Evolutionary conservation across 148 eudicot species (phyloP), one percentile per base, ranked within the genome.

Genomic region (Spergularia marina): DNA sequence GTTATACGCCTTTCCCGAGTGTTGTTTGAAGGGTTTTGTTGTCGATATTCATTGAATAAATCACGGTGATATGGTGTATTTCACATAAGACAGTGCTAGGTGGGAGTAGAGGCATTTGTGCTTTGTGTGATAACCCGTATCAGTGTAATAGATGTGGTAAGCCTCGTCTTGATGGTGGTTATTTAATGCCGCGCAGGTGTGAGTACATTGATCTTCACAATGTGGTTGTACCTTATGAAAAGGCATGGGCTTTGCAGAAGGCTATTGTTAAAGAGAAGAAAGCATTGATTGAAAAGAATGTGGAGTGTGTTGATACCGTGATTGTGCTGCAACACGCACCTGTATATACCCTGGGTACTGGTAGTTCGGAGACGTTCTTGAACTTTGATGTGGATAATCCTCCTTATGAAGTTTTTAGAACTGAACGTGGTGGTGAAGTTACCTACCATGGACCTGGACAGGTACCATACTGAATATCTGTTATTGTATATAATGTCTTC

Each of bases 401-500:
- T 12, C 97, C 93, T 78, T 86, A 75, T 57, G 90, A 87, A 74
- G 79, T 91, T 65, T 82, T 87, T 75, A 85, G 94, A 76, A 92
- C 94, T 0, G 99, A 95, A 82, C 92, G 97, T 6, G 97, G 97
- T 17, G 97, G 99, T n/a, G 96, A 95, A 85, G 99, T 92, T 81
- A 95, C 99, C 16, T 95, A 89, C 78, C 99, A 92, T 87, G 99
- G 99, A 21, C 99, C 99, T 56, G 98, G 99, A 30, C 99, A 95
- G 98, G 98, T 94, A 82, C 17, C 9, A 16, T 66, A 23, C 13
- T 17, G 16, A 11, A 65, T 64, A 9, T 53, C 58, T 51, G 25
- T 23, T 23, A 23, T 23, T 23, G 25, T 23, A 47, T 12, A 23
- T 70, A 40, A 41, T 3, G 11, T 71, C 34, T 53, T 11, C 40